Conservation (phyloP, 495 filamentous ascomycete species). For the Lasiosphaeria miniovina region DNA sequence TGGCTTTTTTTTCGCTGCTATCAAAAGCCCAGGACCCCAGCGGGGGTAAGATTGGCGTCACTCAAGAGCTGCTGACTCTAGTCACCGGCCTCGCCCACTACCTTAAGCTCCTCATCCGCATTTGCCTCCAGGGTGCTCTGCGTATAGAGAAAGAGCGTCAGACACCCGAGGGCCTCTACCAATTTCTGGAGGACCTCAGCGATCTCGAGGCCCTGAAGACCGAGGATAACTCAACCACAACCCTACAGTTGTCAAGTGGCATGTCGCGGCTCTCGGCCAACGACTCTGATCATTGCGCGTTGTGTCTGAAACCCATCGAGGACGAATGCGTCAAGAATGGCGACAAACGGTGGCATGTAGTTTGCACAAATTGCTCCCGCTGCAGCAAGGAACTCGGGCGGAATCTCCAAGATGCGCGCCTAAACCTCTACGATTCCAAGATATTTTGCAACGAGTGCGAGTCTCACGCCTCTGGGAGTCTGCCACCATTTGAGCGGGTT, state of each 20-base stretch:
- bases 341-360: conserved; percentile 77
- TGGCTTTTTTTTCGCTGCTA: conserved; percentile 92
- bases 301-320: conserved; percentile 84
- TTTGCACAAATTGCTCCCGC: conserved; percentile 71
- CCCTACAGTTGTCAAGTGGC: conserved; percentile 70
- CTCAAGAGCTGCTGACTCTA: conserved; percentile 89
- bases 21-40: conserved; percentile 92
- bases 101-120: conserved; percentile 94
- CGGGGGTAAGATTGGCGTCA: conserved; percentile 85
- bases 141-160: conserved; percentile 83
- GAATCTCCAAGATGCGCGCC: conserved; percentile 60
- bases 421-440: conserved; percentile 61
- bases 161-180: conserved; percentile 67
- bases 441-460: conserved; percentile 67
- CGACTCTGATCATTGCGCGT: conserved; percentile 74
- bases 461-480: conserved; percentile 30
- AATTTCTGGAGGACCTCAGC: conserved; percentile 77
- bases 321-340: conserved; percentile 78
- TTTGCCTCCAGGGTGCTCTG: conserved; percentile 89
- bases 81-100: conserved; percentile 98
- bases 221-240: conserved; percentile 55
- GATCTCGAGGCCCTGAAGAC: conserved; percentile 69
- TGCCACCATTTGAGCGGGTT: conserved; percentile 54
- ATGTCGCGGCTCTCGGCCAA: conserved; percentile 71
- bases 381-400: conserved; percentile 71